Conservation (phyloP, 2,329 filamentous ascomycete genomes). For the Cytospora piceae region DNA sequence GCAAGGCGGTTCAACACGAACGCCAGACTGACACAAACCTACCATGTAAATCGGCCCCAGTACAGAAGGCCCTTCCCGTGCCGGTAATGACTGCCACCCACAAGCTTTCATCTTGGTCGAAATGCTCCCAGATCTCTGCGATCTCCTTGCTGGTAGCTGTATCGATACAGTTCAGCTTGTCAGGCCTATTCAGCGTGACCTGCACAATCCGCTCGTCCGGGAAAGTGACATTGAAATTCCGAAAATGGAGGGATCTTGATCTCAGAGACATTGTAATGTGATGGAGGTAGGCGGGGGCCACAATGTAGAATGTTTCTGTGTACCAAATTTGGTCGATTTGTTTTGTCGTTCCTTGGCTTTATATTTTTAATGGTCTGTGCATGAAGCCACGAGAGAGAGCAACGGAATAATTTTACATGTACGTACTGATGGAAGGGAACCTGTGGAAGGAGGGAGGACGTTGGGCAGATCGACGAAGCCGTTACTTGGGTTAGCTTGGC, state of each 20-base stretch:
- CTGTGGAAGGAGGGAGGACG: not conserved
- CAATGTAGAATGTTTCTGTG: not conserved
- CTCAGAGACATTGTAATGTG: constrained; percentile 10
- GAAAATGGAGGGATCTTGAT: constrained; percentile 28
- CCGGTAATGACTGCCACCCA: constrained; percentile 65
- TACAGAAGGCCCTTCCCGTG: constrained; percentile 65
- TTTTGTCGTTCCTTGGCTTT: not conserved
- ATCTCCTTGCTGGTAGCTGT: constrained; percentile 52
- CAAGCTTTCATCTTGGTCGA: constrained; percentile 59
- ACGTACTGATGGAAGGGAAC: not conserved
- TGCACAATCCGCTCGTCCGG: constrained; percentile 26
- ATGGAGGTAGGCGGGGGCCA: not conserved
- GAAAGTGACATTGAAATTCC: constrained; percentile 31
- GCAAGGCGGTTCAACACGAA: not conserved
- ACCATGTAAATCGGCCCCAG: constrained; percentile 63
- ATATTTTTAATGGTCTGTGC: not conserved
- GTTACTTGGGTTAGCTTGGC: too few species aligned
- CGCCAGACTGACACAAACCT: constrained; percentile 3
- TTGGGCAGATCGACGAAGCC: too few species aligned
- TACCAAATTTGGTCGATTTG: not conserved
- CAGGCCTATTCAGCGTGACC: constrained; percentile 56
- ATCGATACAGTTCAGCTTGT: constrained; percentile 58
- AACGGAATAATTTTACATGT: not conserved
- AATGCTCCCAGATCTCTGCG: constrained; percentile 50
- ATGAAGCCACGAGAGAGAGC: not conserved